Conservation (phyloP, 1,284 basidiomycete species). For the Grifola frondosa region DNA sequence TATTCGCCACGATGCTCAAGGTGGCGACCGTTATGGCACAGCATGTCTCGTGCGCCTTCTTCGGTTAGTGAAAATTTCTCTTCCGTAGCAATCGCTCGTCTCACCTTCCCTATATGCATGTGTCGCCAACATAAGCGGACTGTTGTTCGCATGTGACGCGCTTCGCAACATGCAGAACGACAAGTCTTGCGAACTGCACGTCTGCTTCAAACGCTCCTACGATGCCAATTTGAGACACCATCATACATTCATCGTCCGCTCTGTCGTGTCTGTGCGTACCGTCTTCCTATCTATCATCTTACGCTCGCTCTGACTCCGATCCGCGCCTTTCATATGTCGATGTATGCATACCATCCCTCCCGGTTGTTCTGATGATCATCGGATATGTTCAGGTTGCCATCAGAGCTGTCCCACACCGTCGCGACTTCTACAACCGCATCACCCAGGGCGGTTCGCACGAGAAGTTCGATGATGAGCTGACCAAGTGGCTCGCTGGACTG, state of each 20-base stretch:
- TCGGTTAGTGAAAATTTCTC: slow-evolving; percentile 48
- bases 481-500: slow-evolving; percentile 79
- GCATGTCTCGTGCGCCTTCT: slow-evolving; percentile 79
- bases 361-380: slow-evolving; percentile 3
- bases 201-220: slow-evolving; percentile 87
- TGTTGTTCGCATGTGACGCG: slow-evolving; percentile 82
- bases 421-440: slow-evolving; percentile 84
- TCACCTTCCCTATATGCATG: slow-evolving; percentile 44
- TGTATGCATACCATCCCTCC: slow-evolving; percentile 3
- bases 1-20: slow-evolving; percentile 62
- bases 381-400: slow-evolving; percentile 74
- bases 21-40: slow-evolving; percentile 50
- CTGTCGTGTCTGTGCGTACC: slow-evolving; percentile 76
- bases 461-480: slow-evolving; percentile 73
- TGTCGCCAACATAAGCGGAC: slow-evolving; percentile 62
- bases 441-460: slow-evolving; percentile 79
- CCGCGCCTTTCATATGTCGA: slow-evolving; percentile 1
- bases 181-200: slow-evolving; percentile 68
- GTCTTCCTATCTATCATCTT: neutral
- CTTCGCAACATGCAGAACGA: slow-evolving; percentile 78
- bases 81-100: slow-evolving; percentile 29
- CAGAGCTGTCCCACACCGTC: slow-evolving; percentile 86
- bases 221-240: slow-evolving; percentile 80
- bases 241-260: slow-evolving; percentile 83
- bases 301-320: no score